Percentiles rank a stretch among this genome's conserved stretches.
Conservation (phyloP, 78 protist species). For the Neovahlkampfia damariscottae region DNA sequence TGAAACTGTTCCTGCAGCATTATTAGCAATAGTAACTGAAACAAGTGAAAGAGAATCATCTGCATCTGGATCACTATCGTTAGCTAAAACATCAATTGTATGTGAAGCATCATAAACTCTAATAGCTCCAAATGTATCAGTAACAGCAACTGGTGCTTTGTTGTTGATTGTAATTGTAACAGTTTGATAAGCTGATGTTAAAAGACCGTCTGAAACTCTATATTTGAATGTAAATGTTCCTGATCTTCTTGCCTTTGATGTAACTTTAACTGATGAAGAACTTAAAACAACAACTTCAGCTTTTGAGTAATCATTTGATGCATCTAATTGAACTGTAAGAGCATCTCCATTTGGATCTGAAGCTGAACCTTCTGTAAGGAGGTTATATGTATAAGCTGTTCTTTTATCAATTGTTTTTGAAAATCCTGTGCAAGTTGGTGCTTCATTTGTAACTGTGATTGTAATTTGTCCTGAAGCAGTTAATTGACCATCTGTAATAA, state of each 20-base stretch:
- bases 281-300: too few relatives aligned
- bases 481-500: not conserved
- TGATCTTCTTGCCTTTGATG: not conserved
- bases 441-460: not conserved
- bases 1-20: not conserved
- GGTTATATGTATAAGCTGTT: not conserved
- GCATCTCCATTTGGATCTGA: not conserved
- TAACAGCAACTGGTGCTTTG: not conserved
- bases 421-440: not conserved
- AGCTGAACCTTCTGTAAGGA: not conserved
- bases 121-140: not conserved
- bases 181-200: not conserved
- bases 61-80: not conserved
- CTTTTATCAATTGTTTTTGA: not conserved
- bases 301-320: too few relatives aligned
- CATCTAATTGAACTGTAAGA: not conserved
- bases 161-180: not conserved
- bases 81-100: not conserved
- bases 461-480: not conserved
- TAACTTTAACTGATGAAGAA: too few relatives aligned
- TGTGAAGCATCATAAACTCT: not conserved
- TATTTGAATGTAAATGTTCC: not conserved
- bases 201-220: not conserved
- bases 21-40: not conserved
- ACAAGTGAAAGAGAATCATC: not conserved